Conservation (phyloP, 805 yeast genomes). For the Saccharomycopsis vini region DNA sequence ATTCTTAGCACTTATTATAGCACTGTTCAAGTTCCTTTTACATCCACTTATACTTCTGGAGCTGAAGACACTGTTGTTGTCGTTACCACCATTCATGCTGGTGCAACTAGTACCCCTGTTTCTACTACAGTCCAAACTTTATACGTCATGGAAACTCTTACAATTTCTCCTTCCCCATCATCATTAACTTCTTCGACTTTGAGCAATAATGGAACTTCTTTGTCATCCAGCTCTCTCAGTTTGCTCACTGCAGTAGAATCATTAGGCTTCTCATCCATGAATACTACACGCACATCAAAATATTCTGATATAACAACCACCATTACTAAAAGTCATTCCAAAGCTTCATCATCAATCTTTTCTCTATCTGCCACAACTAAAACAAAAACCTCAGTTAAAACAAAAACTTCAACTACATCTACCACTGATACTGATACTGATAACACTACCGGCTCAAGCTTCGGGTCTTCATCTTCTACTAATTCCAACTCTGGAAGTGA, state of each 20-base stretch:
- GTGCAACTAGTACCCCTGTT: neutral
- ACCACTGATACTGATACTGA: neutral
- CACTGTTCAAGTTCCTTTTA: slow-evolving; percentile 14
- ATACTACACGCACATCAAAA: too few relatives aligned
- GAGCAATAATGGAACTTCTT: neutral
- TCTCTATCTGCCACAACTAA: too few relatives aligned
- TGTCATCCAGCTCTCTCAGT: neutral
- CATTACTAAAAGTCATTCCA: too few relatives aligned
- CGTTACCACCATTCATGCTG: slow-evolving; percentile 10
- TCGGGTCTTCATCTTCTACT: neutral
- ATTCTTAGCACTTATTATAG: slow-evolving; percentile 8
- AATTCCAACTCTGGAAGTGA: too few relatives aligned
- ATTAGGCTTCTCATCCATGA: too few relatives aligned
- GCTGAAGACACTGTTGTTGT: slow-evolving; percentile 12
- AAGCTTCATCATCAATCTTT: too few relatives aligned
- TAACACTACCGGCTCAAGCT: neutral
- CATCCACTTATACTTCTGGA: slow-evolving; percentile 8
- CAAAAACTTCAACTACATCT: too few relatives aligned
- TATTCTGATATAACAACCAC: too few relatives aligned
- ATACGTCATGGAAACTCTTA: slow-evolving; percentile 9
- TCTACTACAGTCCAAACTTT: slow-evolving; percentile 10
- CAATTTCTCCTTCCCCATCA: slow-evolving; percentile 1
- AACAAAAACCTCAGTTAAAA: too few relatives aligned
- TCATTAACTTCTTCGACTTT: neutral
- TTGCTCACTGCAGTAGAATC: neutral